These are phyloP conservation scores for Fusarium chaquense DNA, from an alignment of 2,329 filamentous ascomycete genomes.

Conservation along the genomic window DNA sequence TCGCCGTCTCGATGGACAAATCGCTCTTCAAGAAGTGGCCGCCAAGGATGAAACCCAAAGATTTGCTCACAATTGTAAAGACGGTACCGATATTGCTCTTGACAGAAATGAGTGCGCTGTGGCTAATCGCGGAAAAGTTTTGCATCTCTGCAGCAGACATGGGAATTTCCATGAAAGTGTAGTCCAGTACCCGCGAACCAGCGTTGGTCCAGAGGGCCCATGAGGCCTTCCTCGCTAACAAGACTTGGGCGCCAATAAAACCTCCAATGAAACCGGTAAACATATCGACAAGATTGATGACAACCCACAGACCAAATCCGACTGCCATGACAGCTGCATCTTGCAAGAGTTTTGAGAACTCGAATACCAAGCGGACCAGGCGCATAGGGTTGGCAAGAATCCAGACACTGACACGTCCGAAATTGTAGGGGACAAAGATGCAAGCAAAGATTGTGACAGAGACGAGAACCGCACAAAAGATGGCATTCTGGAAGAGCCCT, in stretches of 20 bases:
- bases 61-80: slow-evolving; percentile 55
- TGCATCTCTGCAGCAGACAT: slow-evolving; percentile 73
- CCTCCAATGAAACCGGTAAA: slow-evolving; percentile 53
- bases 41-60: slow-evolving; percentile 59
- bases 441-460: slow-evolving; percentile 86
- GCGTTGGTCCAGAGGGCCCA: slow-evolving; percentile 59
- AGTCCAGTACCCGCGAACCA: slow-evolving; percentile 62
- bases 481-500: slow-evolving; percentile 91
- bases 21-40: slow-evolving; percentile 54
- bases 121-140: slow-evolving; percentile 81
- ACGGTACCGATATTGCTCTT: slow-evolving; percentile 64
- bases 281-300: slow-evolving; percentile 56
- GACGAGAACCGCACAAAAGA: slow-evolving; percentile 93
- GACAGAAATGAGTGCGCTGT: slow-evolving; percentile 73
- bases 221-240: slow-evolving; percentile 54
- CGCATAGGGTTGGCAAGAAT: slow-evolving; percentile 83
- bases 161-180: slow-evolving; percentile 63
- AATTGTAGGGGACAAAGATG: slow-evolving; percentile 91
- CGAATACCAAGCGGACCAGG: slow-evolving; percentile 78
- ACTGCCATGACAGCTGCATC: slow-evolving; percentile 77
- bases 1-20: slow-evolving; percentile 24
- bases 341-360: slow-evolving; percentile 81
- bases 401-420: slow-evolving; percentile 86
- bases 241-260: slow-evolving; percentile 46
- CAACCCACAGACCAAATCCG: slow-evolving; percentile 64